Evolutionary conservation across 164 flowering plant genomes (phyloP), one percentile per base, ranked within the genome.

Genomic region (Macadamia tetraphylla): DNA sequence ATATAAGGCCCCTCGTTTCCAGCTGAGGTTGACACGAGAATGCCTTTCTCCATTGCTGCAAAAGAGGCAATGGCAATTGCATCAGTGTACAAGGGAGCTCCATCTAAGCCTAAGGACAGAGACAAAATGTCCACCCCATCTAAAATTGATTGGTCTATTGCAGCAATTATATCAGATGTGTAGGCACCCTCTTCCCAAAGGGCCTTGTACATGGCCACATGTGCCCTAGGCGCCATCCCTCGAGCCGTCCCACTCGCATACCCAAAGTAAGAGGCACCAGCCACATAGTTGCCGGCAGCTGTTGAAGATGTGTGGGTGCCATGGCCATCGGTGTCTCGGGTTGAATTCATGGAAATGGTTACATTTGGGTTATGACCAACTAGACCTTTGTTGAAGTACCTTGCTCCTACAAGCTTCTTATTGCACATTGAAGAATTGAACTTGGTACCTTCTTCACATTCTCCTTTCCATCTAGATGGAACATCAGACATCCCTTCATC

Each of bases 231-330:
- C 9, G 96, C 96, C 76, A 83, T 76, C 14, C 96, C 96, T 9
- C 70, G 57, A 0, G 96, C 81, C 0, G 80, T 77, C 0, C 96
- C 96, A 0, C 68, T 9, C 29, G 83, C 96, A 69, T 89, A 88
- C 2, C 87, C 92, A 30, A 85, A 84, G 66, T 70, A 83, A 0
- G 87, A 79, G 2, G 82, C 96, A 3, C 68, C 81, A 3, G 51
- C 66, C 1, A 82, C 91, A 43, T 70, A 75, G 29, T 64, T 77
- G 8, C 94, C 96, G 0, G 88, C 92, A 0, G 94, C 90, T 0
- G 90, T 90, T 17, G 82, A 69, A 0, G 96, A 81, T 0, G 90
- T 88, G 69, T 86, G 96, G 1, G 93, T 88, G 42, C 96, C 96
- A 65, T 90, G 96, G 0, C 96, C 96, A 0, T 81, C 82, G 0